A percentile compares a stretch with the other conserved stretches of the same genome.
phyloP scores from a whole-genome alignment of 2,329 filamentous ascomycete genomes.

The Monosporascus ibericus region DNA sequence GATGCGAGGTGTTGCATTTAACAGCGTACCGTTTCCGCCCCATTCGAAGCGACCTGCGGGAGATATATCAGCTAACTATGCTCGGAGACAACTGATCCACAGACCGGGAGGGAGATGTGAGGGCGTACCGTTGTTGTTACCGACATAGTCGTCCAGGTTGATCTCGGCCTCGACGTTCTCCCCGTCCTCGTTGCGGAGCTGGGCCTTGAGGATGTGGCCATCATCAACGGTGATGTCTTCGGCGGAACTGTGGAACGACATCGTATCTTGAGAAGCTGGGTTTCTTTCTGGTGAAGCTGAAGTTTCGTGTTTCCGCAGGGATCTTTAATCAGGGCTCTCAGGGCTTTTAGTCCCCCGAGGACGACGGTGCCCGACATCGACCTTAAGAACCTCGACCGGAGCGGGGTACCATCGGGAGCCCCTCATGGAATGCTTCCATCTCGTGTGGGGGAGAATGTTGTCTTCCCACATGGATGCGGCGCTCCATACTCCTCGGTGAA shows the following conservation, averaged over 20 bases:
- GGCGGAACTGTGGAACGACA: slow-evolving; percentile 46
- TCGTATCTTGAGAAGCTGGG: slow-evolving; percentile 12
- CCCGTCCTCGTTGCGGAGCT: slow-evolving; percentile 34
- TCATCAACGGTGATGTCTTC: slow-evolving; percentile 42
- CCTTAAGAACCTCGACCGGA: no score
- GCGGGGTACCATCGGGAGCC: no score
- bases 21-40: slow-evolving; percentile 9
- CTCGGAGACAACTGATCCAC: slow-evolving; percentile 41
- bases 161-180: slow-evolving; percentile 37
- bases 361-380: no score
- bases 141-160: slow-evolving; percentile 43
- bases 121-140: slow-evolving; percentile 43
- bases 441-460: no score
- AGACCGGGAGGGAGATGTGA: neutral
- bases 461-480: no score
- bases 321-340: no score
- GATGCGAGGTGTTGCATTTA: neutral
- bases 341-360: no score
- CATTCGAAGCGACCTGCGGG: slow-evolving; percentile 11
- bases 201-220: slow-evolving; percentile 40
- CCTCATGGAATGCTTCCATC: no score
- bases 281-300: no score
- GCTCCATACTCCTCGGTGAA: no score
- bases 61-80: slow-evolving; percentile 9
- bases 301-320: no score